Conservation (phyloP, 176 grass and related monocot species). For the Oryza meyeriana region DNA sequence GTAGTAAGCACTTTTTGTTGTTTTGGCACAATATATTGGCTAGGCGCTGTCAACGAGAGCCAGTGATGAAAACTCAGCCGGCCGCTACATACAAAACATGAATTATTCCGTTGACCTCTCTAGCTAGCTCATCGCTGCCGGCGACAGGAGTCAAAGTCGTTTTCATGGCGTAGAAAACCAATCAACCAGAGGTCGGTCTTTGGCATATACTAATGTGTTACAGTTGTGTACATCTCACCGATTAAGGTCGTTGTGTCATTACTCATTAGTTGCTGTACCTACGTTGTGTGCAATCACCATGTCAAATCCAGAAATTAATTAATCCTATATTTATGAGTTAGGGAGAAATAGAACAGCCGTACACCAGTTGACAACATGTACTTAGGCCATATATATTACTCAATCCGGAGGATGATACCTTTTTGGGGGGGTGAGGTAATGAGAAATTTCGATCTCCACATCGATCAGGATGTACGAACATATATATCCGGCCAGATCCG, state of each 20-base stretch:
- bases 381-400: neutral
- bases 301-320: too few relatives aligned
- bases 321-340: neutral
- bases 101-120: neutral
- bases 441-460: too few relatives aligned
- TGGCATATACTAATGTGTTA: neutral
- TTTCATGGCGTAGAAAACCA: neutral
- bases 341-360: neutral
- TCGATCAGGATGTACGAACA: too few relatives aligned
- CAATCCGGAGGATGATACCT: too few relatives aligned
- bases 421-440: too few relatives aligned
- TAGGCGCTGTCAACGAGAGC: too few relatives aligned
- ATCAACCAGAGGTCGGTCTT: neutral
- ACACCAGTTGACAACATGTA: neutral
- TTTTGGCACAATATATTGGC: neutral
- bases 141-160: neutral
- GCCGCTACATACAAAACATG: neutral
- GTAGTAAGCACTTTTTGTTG: neutral
- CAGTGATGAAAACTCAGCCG: too few relatives aligned
- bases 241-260: too few relatives aligned
- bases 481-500: neutral
- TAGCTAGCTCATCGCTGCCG: neutral
- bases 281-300: neutral
- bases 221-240: neutral
- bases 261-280: too few relatives aligned